These are phyloP conservation scores for Vinca major DNA, from an alignment of 305 asterid genomes.

Conservation along the genomic window DNA sequence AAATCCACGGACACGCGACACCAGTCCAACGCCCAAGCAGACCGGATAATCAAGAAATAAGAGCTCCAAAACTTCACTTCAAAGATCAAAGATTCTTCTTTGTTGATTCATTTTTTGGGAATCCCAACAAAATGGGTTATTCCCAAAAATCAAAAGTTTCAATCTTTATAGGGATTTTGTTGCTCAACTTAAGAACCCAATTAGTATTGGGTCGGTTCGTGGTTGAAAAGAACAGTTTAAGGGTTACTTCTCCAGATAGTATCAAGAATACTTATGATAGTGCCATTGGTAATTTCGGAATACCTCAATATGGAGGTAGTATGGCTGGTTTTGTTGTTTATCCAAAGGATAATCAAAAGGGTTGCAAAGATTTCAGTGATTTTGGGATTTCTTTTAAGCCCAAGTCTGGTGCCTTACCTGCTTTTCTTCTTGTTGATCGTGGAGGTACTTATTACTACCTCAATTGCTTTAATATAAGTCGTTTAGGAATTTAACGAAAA, in stretches of 20 bases:
- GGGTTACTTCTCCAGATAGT: slow-evolving; percentile 60
- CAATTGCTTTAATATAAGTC: too few species aligned
- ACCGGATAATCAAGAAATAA: too few species aligned
- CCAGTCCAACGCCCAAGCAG: too few species aligned
- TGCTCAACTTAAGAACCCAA: slow-evolving; percentile 30
- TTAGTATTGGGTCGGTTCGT: slow-evolving; percentile 52
- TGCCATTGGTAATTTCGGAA: slow-evolving; percentile 84
- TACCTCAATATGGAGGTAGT: slow-evolving; percentile 84
- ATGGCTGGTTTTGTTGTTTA: slow-evolving; percentile 66
- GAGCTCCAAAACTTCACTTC: too few species aligned
- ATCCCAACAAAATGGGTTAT: slow-evolving; percentile 41
- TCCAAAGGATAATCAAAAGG: slow-evolving; percentile 69
- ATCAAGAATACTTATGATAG: slow-evolving; percentile 66
- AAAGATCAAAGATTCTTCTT: too few species aligned
- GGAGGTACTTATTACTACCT: slow-evolving; percentile 49
- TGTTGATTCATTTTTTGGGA: neutral
- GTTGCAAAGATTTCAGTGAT: slow-evolving; percentile 62
- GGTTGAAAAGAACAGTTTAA: slow-evolving; percentile 84
- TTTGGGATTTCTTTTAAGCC: slow-evolving; percentile 63
- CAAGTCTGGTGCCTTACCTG: slow-evolving; percentile 74
- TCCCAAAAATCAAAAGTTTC: slow-evolving; percentile 26
- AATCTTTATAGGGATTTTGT: slow-evolving; percentile 39
- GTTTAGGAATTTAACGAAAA: too few species aligned
- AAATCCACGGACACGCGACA: too few species aligned
- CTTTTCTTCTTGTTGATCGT: slow-evolving; percentile 73